Evolutionary conservation across 805 yeast species (phyloP), one percentile per base, ranked within the genome.

Genomic region (Ogataea chonburiensis): DNA sequence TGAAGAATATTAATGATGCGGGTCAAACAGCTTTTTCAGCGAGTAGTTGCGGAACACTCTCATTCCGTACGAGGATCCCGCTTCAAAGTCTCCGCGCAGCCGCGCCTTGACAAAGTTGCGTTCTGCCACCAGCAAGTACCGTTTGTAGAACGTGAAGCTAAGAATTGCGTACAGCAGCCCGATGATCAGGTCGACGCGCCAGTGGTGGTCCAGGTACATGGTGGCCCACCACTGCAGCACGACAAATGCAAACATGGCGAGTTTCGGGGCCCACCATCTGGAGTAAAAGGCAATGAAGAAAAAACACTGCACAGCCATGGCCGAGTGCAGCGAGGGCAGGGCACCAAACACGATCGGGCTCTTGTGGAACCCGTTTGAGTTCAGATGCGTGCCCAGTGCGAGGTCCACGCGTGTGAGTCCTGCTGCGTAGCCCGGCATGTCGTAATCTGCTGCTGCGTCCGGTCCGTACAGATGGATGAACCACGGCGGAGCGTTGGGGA

Each of bases 401-500:
- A 71, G 58, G 51, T 80, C 86, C n/a, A 77, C 79, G 29, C 86
- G 63, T 3, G 77, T 73, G 27, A 81, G 62, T 2, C 87, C 87
- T 10, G 86, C 89, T 2, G 86, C 82, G 51, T 73, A 81, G 10
- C 86, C 86, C 10, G 72, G 71, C 71, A 77, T 77, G 20, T 72
- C 74, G 55, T 81, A 81, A 43, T 70, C 66, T 2, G 83, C 81
- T 7, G 63, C 38, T 53, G 68, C 70, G 44, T 75, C 72, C 15
- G 71, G 69, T 3, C 86, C 85, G 46, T 81, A 70, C 42, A 76
- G 43, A 51, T 75, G 79, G 30, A 78, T 73, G 54, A 79, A 81
- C 81, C 86, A 78, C 3, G 88, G 88, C 1, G 88, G 84, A 1
- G 86, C 84, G 53, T 76, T 79, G 17, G 89, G 89, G 55, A 79